Base-by-base conservation (phyloP, 2,329 filamentous ascomycete genomes). In the Gyromitra esculenta region DNA sequence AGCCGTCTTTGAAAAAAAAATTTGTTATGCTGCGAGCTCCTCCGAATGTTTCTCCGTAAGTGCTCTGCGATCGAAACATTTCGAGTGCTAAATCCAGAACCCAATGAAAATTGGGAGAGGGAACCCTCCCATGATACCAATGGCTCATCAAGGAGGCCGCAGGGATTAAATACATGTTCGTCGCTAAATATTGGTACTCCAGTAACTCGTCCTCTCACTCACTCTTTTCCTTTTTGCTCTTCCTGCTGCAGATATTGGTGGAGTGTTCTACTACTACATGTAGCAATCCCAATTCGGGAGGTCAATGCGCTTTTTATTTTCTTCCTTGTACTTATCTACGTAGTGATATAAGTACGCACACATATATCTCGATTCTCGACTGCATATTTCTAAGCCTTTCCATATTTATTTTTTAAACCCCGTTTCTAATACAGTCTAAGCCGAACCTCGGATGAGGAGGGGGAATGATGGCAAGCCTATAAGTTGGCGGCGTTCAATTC, bases 1-100 rank as follows among this genome's bases (percentile, higher is more conserved):
- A 25, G 31, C n/a, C 21, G 18, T 11, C 31, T 59, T 39, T 59
- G 31, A 5, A 3, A 3, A n/a, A n/a, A n/a, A 3, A 5, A 31
- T 35, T 35, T 25, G 54, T 11, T 31, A n/a, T 21, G 39, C 25
- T 68, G 18, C 39, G 18, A 57, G 65, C 59, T 59, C 50, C 52
- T 45, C 21, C 65, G 31, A 52, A 39, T 37, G 45, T 65, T 52
- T 37, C 45, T 37, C 45, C 45, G 6, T 13, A n/a, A 68, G 52
- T 35, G 37, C 35, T 31, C 21, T 37, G 39, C 39, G 48, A 52
- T 25, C 31, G 31, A 21, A 62, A 62, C 11, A 13, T 13, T 8
- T 21, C 37, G 31, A 1, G 35, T 59, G 25, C 25, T 31, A 5
- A 37, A 59, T 5, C 18, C 15, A 59, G 54, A n/a, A 41, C 18